A percentile compares a stretch with the other conserved stretches of the same genome.
Conservation (phyloP, 2,329 filamentous ascomycete species). For the Trichoderma atroviride region DNA sequence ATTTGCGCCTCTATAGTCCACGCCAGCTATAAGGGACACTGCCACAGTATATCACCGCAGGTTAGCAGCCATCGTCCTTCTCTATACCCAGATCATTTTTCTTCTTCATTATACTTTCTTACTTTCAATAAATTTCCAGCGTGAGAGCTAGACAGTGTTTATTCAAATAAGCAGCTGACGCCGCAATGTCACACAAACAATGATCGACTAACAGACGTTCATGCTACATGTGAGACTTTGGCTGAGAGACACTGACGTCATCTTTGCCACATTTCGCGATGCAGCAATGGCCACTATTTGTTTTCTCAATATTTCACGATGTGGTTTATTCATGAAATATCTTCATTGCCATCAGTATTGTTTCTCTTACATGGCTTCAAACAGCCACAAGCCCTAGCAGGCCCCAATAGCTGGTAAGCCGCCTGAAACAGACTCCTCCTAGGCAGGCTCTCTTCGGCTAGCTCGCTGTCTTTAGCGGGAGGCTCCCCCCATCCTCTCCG, state of each 20-base stretch:
- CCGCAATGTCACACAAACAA: not conserved
- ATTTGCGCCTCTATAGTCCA: not conserved
- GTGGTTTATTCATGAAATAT: not conserved
- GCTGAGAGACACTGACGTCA: conserved; percentile 10
- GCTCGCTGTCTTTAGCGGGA: not conserved
- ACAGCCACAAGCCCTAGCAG: not conserved
- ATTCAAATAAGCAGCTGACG: not conserved
- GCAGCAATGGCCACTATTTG: not conserved
- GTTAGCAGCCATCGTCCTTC: not conserved
- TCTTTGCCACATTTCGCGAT: not conserved
- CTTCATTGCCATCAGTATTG: not conserved
- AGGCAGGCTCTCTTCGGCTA: not conserved
- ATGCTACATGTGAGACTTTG: not conserved
- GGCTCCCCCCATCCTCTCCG: conserved; percentile 1
- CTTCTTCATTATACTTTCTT: not conserved
- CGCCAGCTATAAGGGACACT: not conserved
- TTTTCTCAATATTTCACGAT: not conserved
- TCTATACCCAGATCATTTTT: not conserved
- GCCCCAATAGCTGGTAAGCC: not conserved
- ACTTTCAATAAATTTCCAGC: not conserved
- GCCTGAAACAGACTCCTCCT: not conserved
- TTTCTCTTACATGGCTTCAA: not conserved
- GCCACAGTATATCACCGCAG: not conserved
- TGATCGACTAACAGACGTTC: not conserved
- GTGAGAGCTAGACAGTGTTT: not conserved